Evolutionary conservation across 2,329 filamentous ascomycete genomes (phyloP).

Genomic region (Colletotrichum destructivum): DNA sequence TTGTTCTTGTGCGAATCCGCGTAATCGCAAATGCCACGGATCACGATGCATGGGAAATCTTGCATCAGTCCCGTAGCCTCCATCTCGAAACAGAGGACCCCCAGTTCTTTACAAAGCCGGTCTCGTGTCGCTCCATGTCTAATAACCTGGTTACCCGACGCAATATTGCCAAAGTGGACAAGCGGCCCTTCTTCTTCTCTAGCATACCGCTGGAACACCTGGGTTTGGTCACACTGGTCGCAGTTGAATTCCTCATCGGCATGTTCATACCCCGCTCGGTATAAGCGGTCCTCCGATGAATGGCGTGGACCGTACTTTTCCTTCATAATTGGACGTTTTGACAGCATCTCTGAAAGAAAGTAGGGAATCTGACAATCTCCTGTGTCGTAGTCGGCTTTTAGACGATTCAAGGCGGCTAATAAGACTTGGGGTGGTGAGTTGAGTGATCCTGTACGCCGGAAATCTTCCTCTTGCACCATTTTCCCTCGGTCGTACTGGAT

Average conservation of each 20-base stretch:
- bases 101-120: constrained; percentile 53
- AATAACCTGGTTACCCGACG: constrained; percentile 51
- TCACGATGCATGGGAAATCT: constrained; percentile 38
- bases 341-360: too few species aligned
- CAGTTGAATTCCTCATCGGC: too few species aligned
- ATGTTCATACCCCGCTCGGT: too few species aligned
- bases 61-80: background rate
- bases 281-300: too few species aligned
- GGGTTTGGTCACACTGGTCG: too few species aligned
- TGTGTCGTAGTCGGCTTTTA: too few species aligned
- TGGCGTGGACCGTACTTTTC: too few species aligned
- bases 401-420: constrained; percentile 9
- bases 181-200: constrained; percentile 36
- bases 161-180: constrained; percentile 53
- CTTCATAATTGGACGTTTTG: too few species aligned
- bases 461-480: background rate
- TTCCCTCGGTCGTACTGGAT: constrained; percentile 42
- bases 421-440: constrained; percentile 22
- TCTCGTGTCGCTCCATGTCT: constrained; percentile 48
- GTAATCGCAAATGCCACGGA: constrained; percentile 53
- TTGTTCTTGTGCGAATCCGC: constrained; percentile 48
- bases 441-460: constrained; percentile 20
- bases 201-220: constrained; percentile 3
- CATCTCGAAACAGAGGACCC: constrained; percentile 46
- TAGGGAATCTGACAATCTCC: too few species aligned